Base-by-base conservation (phyloP, 2,329 filamentous ascomycete genomes). In the Colletotrichum eremochloae region DNA sequence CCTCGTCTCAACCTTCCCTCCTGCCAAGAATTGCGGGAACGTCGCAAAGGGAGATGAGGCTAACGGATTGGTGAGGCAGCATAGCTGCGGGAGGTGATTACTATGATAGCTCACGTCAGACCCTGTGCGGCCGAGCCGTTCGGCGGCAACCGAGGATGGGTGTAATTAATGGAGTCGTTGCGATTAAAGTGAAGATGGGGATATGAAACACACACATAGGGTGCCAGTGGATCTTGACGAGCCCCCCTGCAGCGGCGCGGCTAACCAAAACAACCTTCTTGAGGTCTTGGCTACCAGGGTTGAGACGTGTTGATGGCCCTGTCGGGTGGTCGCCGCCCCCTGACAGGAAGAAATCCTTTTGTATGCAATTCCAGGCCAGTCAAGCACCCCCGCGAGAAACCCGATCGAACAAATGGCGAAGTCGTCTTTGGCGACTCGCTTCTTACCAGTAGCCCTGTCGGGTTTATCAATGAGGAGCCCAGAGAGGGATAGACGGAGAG, bases 91-190 rank as follows among this genome's bases (percentile, higher is more conserved):
- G 24, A 24, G 24, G 24, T 24, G 24, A 24, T 24, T 24, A 24
- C 24, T 24, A 24, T 24, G 24, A 24, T 24, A 24, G 24, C 24
- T 24, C 24, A 24, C 24, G 18, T 58, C 9, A 48, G 66, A 38
- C 60, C 53, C 58, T 64, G 52, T 48, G 44, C 63, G n/a, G 29
- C 14, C 66, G 24, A 56, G 69, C 55, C n/a, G 48, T 44, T 72
- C 70, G 70, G 70, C 70, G 60, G 70, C 66, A 72, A 57, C 70
- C 70, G 70, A 70, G 70, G 61, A 33, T 31, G 24, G 53, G 42
- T 38, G 68, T 60, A 58, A 72, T 65, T 65, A 56, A 72, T 70
- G 60, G 61, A 72, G 70, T 42, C 66, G 70, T 72, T 72, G 70
- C 70, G 60, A 57, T 65, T 72, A 72, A 31, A 70, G 66, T 65